Base-by-base conservation (phyloP, 78 protist species). In the Tieghemostelium lacteum region DNA sequence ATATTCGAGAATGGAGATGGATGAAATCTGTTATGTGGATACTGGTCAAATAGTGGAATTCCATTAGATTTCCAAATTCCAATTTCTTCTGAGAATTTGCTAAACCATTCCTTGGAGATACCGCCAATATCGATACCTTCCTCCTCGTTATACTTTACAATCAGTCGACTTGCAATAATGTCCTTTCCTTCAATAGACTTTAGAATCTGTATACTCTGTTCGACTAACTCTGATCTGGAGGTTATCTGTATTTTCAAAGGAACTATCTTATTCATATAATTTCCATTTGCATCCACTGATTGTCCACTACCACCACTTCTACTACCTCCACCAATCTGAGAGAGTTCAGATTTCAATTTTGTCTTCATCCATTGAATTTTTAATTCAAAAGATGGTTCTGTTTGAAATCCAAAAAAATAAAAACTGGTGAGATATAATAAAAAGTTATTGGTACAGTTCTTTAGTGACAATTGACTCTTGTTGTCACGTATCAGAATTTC, bases 61-160 rank as follows among this genome's bases (percentile, higher is more conserved):
- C 91, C 91, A 58, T 69, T 66, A 2, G 69, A 6, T 28, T 64
- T 22, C 3, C 28, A 54, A 8, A 29, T 39, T 10, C 71, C 91
- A 3, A 83, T 29, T 24, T 55, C 80, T 33, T 83, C 80, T 45
- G 77, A 67, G 31, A 83, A 31, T 19, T 55, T 69, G 14, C 73
- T 54, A 45, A 69, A 83, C 91, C 91, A 83, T 33, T 83, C 91
- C 34, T 83, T 83, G 0, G 91, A 83, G n/a, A 83, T 83, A 1
- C 91, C 91, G 22, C 91, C 91, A 69, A 83, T 60, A n/a, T 83
- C 91, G 5, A 83, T 52, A 24, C 91, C 91, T 33, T 83, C 91
- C 33, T 83, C 91, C 66, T 83, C 67, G 16, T 50, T 40, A 69
- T 63, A 83, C 55, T 83, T 83, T 4, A 83, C 78, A 16, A 83